These are phyloP conservation scores for Forsythia viridissima DNA, from an alignment of 257 asterid genomes.

Conservation along the genomic window DNA sequence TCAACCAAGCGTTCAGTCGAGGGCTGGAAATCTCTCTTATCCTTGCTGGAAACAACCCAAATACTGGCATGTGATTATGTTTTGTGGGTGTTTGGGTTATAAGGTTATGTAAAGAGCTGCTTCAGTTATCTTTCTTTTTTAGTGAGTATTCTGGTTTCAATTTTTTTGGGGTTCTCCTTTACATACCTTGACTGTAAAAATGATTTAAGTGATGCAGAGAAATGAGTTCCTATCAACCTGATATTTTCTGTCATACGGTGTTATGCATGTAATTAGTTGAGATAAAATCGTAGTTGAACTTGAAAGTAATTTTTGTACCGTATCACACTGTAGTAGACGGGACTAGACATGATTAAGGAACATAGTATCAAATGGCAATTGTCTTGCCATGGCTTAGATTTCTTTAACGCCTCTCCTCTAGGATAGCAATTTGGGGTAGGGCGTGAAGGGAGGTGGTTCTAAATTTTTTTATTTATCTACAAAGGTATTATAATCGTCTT, in stretches of 20 bases:
- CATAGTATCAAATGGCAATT: no score
- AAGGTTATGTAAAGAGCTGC: not conserved
- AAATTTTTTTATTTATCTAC: no score
- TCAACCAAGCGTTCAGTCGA: constrained; percentile 97
- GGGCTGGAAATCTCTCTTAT: constrained; percentile 95
- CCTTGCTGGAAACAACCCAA: constrained; percentile 96
- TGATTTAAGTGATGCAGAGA: not conserved
- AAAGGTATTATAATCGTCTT: no score
- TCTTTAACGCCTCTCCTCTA: no score
- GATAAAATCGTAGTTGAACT: not conserved
- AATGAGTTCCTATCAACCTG: not conserved
- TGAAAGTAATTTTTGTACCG: no score
- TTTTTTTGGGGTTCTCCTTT: not conserved
- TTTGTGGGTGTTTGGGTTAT: not conserved
- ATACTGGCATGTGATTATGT: constrained; percentile 54
- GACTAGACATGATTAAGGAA: no score
- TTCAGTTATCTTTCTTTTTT: not conserved
- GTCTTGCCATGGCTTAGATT: no score
- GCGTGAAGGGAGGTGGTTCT: no score
- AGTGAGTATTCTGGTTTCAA: not conserved
- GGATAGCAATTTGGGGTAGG: no score
- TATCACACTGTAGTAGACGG: no score
- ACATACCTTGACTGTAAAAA: not conserved
- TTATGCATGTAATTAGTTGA: not conserved
- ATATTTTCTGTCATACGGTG: not conserved